Conservation (phyloP, 208 protist genomes). For the Trypanosoma lewisi region DNA sequence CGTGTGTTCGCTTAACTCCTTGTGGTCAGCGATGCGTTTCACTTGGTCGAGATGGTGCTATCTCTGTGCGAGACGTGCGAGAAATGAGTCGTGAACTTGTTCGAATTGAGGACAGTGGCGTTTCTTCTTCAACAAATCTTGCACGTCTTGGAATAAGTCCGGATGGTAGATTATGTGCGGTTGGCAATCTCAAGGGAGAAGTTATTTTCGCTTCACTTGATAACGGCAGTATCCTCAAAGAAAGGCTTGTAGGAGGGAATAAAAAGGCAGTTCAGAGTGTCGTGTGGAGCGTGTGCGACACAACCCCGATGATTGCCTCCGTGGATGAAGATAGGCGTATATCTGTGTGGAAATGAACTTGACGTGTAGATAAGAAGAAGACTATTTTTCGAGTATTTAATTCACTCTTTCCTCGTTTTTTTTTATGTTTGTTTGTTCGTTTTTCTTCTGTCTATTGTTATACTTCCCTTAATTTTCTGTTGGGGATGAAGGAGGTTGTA, state of each 20-base stretch:
- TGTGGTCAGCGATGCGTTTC: slow-evolving; percentile 51
- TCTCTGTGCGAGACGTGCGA: slow-evolving; percentile 67
- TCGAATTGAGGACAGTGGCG: slow-evolving; percentile 28
- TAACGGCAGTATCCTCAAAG: slow-evolving; percentile 5
- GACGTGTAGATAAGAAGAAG: not conserved
- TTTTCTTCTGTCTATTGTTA: not conserved
- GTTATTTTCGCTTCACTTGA: slow-evolving; percentile 22
- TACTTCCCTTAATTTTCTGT: not conserved
- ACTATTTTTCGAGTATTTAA: not conserved
- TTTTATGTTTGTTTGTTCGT: not conserved
- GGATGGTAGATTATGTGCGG: slow-evolving; percentile 38
- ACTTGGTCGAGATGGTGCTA: slow-evolving; percentile 50
- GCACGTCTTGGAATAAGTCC: slow-evolving; percentile 46
- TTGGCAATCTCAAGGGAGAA: slow-evolving; percentile 36
- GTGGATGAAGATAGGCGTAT: slow-evolving; percentile 37
- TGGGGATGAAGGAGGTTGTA: no score
- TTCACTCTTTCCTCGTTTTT: not conserved
- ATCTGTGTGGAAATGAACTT: slow-evolving; percentile 33
- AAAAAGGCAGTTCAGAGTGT: slow-evolving; percentile 33
- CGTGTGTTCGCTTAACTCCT: slow-evolving; percentile 51
- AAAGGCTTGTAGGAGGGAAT: slow-evolving; percentile 10
- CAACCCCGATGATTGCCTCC: slow-evolving; percentile 27
- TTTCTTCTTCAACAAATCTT: slow-evolving; percentile 53
- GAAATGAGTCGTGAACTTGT: slow-evolving; percentile 36
- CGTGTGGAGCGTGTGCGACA: slow-evolving; percentile 34